Percentiles rank a stretch among this genome's conserved stretches.
These are phyloP conservation scores for Flaveria trinervia DNA, from an alignment of 129 eudicot species.

Conservation along the genomic window DNA sequence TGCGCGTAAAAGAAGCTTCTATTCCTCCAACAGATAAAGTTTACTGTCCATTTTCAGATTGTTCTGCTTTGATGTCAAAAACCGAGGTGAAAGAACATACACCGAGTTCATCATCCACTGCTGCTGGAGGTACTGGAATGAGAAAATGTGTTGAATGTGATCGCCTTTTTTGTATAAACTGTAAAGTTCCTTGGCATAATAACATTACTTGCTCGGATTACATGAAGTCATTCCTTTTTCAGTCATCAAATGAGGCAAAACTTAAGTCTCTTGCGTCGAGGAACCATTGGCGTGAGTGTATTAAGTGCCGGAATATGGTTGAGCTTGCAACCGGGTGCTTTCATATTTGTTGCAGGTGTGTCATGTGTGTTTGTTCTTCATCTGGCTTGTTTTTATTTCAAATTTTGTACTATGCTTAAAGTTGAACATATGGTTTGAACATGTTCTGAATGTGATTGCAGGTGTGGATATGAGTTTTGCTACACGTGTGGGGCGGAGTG, in stretches of 20 bases:
- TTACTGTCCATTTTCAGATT: conserved; percentile 67
- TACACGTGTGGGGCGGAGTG: conserved; percentile 78
- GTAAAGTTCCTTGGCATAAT: conserved; percentile 70
- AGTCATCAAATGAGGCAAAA: conserved; percentile 48
- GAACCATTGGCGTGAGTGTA: conserved; percentile 63
- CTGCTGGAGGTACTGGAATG: conserved; percentile 26
- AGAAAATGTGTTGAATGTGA: conserved; percentile 50
- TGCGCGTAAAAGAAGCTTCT: conserved; percentile 64
- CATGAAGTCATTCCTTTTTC: conserved; percentile 34
- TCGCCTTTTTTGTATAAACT: conserved; percentile 55
- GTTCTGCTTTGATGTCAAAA: conserved; percentile 66
- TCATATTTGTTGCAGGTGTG: conserved; percentile 65
- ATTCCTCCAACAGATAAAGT: conserved; percentile 57
- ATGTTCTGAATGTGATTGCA: conserved; percentile 25
- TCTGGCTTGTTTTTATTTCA: background rate
- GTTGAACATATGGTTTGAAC: background rate
- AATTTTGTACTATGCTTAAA: background rate
- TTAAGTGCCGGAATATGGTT: conserved; percentile 55
- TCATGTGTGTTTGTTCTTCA: background rate
- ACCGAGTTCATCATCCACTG: conserved; percentile 8
- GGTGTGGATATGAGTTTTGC: conserved; percentile 82
- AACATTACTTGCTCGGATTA: conserved; percentile 45
- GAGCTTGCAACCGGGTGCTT: conserved; percentile 62
- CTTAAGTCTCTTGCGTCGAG: conserved; percentile 47
- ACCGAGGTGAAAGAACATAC: conserved; percentile 35